phyloP scores from a whole-genome alignment of 1,284 basidiomycete species.

The Cutaneotrichosporon sp. region DNA sequence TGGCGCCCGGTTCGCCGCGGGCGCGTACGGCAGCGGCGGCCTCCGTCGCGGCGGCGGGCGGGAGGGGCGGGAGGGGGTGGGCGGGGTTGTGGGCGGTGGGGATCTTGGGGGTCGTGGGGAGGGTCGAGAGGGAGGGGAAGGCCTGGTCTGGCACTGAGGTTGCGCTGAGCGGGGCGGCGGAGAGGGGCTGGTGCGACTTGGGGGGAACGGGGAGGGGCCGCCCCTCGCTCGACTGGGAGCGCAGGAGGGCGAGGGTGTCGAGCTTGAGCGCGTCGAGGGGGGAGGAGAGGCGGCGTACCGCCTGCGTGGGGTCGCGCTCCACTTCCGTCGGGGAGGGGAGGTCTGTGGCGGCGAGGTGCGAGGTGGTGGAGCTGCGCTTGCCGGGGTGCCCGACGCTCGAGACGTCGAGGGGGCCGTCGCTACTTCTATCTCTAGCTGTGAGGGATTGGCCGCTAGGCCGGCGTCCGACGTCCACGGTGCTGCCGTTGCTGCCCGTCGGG shows the following conservation, averaged over 20 bases:
- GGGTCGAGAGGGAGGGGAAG: background rate
- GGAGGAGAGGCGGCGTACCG: background rate
- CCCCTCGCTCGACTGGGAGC: background rate
- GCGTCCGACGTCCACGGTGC: too few relatives aligned
- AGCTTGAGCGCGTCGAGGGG: background rate
- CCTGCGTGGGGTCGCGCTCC: background rate
- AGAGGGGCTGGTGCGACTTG: background rate
- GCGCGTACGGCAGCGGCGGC: background rate
- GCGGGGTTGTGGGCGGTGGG: background rate
- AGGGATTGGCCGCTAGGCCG: background rate
- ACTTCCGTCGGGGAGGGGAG: background rate
- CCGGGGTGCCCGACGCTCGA: background rate
- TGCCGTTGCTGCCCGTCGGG: too few relatives aligned
- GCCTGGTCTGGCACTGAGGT: background rate
- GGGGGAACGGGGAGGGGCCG: background rate
- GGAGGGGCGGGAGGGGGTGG: background rate
- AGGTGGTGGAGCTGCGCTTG: background rate
- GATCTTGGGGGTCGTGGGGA: background rate
- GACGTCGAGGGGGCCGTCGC: background rate
- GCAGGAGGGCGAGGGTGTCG: background rate
- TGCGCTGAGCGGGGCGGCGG: background rate
- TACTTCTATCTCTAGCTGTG: background rate
- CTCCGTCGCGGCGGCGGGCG: background rate
- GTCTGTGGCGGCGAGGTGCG: background rate
- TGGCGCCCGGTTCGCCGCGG: background rate